phyloP scores from a whole-genome alignment of 2,329 filamentous ascomycete species.

The Colletotrichum endophyticum region DNA sequence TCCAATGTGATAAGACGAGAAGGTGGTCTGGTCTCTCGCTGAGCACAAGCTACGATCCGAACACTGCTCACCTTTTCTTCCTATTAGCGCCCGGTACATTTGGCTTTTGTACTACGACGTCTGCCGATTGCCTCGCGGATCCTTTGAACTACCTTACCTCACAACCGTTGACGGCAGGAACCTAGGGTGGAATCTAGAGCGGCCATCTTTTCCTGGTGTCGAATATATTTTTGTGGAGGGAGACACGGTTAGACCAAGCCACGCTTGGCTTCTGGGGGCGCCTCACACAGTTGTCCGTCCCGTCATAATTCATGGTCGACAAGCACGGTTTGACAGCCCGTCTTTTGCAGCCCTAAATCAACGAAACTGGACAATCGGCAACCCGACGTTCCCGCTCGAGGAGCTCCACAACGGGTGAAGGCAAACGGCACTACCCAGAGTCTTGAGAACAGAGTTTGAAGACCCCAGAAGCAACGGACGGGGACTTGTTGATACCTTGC shows the following conservation, averaged over 20 bases:
- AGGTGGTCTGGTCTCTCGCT: not conserved
- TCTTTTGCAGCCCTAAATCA: not conserved
- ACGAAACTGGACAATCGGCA: not conserved
- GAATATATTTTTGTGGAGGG: not conserved
- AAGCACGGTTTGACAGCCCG: not conserved
- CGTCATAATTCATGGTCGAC: conserved; percentile 4
- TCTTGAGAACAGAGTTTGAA: not conserved
- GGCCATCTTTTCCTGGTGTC: not conserved
- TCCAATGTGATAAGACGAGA: not conserved
- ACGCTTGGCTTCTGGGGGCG: not conserved
- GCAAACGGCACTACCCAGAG: conserved; percentile 5
- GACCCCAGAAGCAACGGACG: not conserved
- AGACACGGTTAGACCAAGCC: not conserved
- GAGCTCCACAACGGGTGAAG: not conserved
- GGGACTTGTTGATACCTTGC: not conserved
- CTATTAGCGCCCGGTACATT: not conserved
- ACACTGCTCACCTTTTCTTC: not conserved
- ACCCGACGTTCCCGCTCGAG: conserved; percentile 11
- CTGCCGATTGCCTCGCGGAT: not conserved
- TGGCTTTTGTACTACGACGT: not conserved
- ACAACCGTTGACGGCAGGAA: not conserved
- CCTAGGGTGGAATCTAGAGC: not conserved
- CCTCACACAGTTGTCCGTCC: not conserved
- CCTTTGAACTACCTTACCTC: not conserved
- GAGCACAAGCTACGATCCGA: not conserved